A percentile compares a stretch with the other conserved stretches of the same genome.
Evolutionary conservation across 495 filamentous ascomycete genomes (phyloP).

Genomic region (Mycothermus thermophilus): DNA sequence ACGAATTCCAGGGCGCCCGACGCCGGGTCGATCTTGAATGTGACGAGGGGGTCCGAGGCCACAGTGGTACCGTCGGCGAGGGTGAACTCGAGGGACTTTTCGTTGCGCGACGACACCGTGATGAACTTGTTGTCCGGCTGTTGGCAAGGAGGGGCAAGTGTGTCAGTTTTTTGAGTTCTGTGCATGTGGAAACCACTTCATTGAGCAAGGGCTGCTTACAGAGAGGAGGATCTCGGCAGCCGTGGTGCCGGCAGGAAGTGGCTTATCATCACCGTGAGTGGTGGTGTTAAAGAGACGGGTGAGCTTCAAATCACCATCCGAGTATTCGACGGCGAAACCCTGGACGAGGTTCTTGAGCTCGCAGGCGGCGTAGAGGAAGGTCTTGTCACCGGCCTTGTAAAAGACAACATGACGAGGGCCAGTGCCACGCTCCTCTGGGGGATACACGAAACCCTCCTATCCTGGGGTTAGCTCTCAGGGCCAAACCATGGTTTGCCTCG

Average conservation of each 20-base stretch:
- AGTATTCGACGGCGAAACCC: slow-evolving; percentile 45
- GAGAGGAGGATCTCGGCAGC: slow-evolving; percentile 48
- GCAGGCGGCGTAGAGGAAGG: slow-evolving; percentile 47
- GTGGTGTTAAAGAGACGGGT: slow-evolving; percentile 26
- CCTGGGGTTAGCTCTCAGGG: no score
- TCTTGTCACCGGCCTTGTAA: slow-evolving; percentile 29
- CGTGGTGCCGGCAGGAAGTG: slow-evolving; percentile 25
- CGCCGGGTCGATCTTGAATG: slow-evolving; percentile 29
- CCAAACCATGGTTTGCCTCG: no score
- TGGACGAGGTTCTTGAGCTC: slow-evolving; percentile 48
- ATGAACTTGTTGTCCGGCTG: slow-evolving; percentile 47
- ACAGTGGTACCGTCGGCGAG: slow-evolving; percentile 28
- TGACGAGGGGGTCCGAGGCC: slow-evolving; percentile 32
- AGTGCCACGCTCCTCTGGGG: no score
- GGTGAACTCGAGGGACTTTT: slow-evolving; percentile 37
- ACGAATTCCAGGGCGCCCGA: slow-evolving; percentile 39
- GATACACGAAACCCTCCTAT: no score
- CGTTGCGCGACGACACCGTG: slow-evolving; percentile 48
- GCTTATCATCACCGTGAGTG: slow-evolving; percentile 30
- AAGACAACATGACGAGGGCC: slow-evolving; percentile 61
- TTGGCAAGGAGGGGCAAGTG: neutral
- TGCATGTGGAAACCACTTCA: no score
- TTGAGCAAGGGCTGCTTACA: slow-evolving; percentile 31
- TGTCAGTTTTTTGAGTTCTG: neutral
- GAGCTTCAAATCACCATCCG: slow-evolving; percentile 31